Base-by-base conservation (phyloP, 2,329 filamentous ascomycete species). In the Verticillium nonalfalfae region DNA sequence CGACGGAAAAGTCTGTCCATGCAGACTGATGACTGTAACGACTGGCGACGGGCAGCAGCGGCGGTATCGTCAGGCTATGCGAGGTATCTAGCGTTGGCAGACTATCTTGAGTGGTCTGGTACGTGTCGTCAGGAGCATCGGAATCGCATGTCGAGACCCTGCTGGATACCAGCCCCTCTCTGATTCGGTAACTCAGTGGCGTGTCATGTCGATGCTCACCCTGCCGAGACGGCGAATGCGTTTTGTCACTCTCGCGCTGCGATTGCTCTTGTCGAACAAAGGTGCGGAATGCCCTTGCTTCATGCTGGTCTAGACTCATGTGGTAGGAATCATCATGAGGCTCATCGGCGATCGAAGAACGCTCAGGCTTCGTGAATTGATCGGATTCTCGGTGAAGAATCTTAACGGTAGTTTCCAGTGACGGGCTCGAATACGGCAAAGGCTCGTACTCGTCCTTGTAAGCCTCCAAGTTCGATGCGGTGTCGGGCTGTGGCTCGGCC, bases 1-100 rank as follows among this genome's bases (percentile, higher is more conserved):
- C 82, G 10, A 86, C 74, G 0, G 84, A 85, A 63, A 83, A 81
- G 67, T 87, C 84, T 33, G 84, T 86, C 84, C 84, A 87, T n/a
- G 78, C 75, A 1, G 84, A 85, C 60, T 81, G 79, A 57, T 84
- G 81, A 64, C 84, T 86, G 21, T 74, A 72, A 40, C 83, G 77
- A 62, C 85, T 76, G 62, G 74, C 71, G 52, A 78, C 71, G 59
- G 76, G 69, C 58, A 77, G 68, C 66, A 77, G 70, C 58, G 76
- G 71, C 13, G 83, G 83, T 14, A 85, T 76, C 59, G 74, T 72
- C 9, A 85, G 73, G 61, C 75, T 81, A 60, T 76, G 76, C 14
- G 78, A 74, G 21, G 76, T 76, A 56, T 77, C 76, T 4, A 74
- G 65, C 11, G 64, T 64, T 57, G 63, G 64, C 38, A 64, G 63